Conservation (phyloP, 495 filamentous ascomycete species). For the Mycothermus thermophilus region DNA sequence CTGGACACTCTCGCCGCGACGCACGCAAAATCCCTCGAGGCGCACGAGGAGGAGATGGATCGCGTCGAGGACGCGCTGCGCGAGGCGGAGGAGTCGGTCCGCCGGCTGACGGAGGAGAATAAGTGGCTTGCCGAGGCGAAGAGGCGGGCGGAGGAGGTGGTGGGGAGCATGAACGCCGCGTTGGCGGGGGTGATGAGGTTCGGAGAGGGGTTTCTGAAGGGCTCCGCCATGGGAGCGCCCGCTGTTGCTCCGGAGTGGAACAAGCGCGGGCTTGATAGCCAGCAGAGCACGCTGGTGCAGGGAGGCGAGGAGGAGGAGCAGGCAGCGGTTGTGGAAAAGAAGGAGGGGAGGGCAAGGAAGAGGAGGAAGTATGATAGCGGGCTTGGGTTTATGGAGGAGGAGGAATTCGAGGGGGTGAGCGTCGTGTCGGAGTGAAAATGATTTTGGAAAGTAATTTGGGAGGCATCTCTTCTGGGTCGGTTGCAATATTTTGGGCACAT, state of each 20-base stretch:
- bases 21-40: slow-evolving; percentile 27
- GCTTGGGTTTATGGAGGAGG: slow-evolving; percentile 49
- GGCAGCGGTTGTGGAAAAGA: neutral
- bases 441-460: too few species aligned
- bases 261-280: slow-evolving; percentile 4
- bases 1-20: slow-evolving; percentile 11
- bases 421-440: too few species aligned
- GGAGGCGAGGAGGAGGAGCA: slow-evolving; percentile 1
- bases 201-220: slow-evolving; percentile 20
- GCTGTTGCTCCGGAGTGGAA: slow-evolving; percentile 4
- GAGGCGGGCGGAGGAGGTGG: slow-evolving; percentile 35
- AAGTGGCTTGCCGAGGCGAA: slow-evolving; percentile 25
- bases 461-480: too few species aligned
- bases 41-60: slow-evolving; percentile 30
- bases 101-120: slow-evolving; percentile 18
- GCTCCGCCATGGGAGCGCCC: neutral
- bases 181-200: slow-evolving; percentile 25
- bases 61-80: slow-evolving; percentile 21
- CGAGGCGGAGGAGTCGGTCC: slow-evolving; percentile 23
- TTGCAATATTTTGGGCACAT: too few species aligned
- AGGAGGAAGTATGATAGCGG: slow-evolving; percentile 46
- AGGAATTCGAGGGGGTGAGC: slow-evolving; percentile 22
- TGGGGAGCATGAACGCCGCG: slow-evolving; percentile 36
- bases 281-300: neutral
- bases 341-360: slow-evolving; percentile 22